Evolutionary conservation across 192 early-diverging fungal species (phyloP).

Genomic region (Haplosporangium gracile): DNA sequence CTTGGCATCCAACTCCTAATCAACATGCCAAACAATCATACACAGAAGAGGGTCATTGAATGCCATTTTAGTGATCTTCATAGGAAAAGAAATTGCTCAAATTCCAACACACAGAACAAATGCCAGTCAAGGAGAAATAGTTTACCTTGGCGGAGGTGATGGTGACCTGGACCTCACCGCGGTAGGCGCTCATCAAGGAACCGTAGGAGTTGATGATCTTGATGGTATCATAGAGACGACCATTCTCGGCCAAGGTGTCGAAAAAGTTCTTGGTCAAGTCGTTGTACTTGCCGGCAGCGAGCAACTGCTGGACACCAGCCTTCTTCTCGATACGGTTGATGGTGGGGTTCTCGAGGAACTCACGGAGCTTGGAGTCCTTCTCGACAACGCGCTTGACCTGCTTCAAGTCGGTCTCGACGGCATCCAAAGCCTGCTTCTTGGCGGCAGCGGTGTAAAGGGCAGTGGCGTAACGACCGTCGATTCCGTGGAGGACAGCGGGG

Average conservation of each 20-base stretch:
- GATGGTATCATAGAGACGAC: slow-evolving; percentile 86
- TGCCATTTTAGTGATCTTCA: background rate
- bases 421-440: slow-evolving; percentile 81
- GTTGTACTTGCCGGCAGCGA: slow-evolving; percentile 75
- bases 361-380: slow-evolving; percentile 79
- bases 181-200: slow-evolving; percentile 89
- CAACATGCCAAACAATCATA: background rate
- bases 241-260: slow-evolving; percentile 92
- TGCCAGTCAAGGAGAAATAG: background rate
- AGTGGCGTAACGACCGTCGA: slow-evolving; percentile 98
- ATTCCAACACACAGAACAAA: background rate
- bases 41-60: background rate
- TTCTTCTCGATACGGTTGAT: slow-evolving; percentile 85
- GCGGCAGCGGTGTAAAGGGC: slow-evolving; percentile 95
- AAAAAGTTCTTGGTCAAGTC: slow-evolving; percentile 95
- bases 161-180: slow-evolving; percentile 88
- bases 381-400: slow-evolving; percentile 72
- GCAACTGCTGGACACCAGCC: slow-evolving; percentile 75
- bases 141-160: slow-evolving; percentile 91
- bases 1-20: slow-evolving; percentile 81
- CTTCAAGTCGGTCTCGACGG: slow-evolving; percentile 89
- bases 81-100: background rate
- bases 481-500: slow-evolving; percentile 88
- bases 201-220: slow-evolving; percentile 87
- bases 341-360: slow-evolving; percentile 90